Evolutionary conservation across 2,329 filamentous ascomycete species (phyloP).

Genomic region (Cladophialophora chaetospira): DNA sequence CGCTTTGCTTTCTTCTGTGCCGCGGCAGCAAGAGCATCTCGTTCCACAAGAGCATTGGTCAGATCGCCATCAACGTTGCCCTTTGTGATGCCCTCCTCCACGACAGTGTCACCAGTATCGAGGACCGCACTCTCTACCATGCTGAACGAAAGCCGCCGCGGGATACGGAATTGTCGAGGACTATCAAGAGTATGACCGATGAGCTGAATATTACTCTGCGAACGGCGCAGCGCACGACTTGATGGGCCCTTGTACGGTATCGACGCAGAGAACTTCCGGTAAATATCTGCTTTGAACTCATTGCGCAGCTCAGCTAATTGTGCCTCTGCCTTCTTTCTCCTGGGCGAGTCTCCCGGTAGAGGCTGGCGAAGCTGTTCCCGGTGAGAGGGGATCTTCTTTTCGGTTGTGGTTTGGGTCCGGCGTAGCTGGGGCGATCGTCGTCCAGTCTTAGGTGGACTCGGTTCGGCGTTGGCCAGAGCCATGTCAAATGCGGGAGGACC

Average conservation of each 20-base stretch:
- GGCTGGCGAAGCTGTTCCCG: slow-evolving; percentile 26
- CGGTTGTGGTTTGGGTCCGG: slow-evolving; percentile 10
- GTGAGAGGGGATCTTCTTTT: slow-evolving; percentile 22
- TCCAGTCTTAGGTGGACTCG: slow-evolving; percentile 11
- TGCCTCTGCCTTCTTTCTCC: slow-evolving; percentile 27
- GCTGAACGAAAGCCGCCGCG: slow-evolving; percentile 51
- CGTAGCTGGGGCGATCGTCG: slow-evolving; percentile 2
- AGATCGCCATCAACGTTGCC: slow-evolving; percentile 28
- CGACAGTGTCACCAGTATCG: slow-evolving; percentile 35
- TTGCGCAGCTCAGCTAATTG: slow-evolving; percentile 28
- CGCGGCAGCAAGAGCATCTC: slow-evolving; percentile 43
- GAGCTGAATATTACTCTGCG: slow-evolving; percentile 29
- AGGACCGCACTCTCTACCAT: slow-evolving; percentile 49
- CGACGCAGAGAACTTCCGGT: slow-evolving; percentile 27
- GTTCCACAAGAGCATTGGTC: slow-evolving; percentile 25
- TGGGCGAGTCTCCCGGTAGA: slow-evolving; percentile 28
- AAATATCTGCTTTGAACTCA: slow-evolving; percentile 27
- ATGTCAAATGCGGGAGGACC: slow-evolving; percentile 22
- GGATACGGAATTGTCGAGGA: slow-evolving; percentile 31
- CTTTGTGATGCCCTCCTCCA: slow-evolving; percentile 19
- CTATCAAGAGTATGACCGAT: slow-evolving; percentile 16
- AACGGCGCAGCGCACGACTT: slow-evolving; percentile 28
- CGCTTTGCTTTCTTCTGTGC: slow-evolving; percentile 42
- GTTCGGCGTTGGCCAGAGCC: slow-evolving; percentile 14
- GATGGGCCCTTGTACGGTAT: slow-evolving; percentile 26